These are phyloP conservation scores for Russula sp. DNA, from an alignment of 768 basidiomycete genomes.

Conservation along the genomic window DNA sequence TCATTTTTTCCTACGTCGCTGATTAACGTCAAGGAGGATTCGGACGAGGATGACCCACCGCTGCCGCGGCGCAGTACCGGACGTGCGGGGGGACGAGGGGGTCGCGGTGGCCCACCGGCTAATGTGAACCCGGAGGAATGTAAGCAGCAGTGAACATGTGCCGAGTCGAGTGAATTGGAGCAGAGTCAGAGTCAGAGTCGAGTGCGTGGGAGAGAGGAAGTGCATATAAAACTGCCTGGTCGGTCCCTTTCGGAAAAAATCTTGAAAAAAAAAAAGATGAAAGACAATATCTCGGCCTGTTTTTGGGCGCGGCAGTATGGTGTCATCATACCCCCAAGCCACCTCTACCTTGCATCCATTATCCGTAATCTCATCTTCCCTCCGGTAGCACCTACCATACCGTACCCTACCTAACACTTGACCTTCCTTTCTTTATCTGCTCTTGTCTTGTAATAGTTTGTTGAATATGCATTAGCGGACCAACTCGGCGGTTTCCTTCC, in stretches of 20 bases:
- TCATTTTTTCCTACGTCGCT: conserved; percentile 4
- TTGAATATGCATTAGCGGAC: too few relatives aligned
- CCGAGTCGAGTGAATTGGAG: background rate
- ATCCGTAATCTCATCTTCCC: background rate
- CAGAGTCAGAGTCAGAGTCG: background rate
- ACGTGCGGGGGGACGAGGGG: conserved; percentile 39
- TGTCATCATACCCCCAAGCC: conserved; percentile 5
- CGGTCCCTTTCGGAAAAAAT: background rate
- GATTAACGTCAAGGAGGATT: conserved; percentile 39
- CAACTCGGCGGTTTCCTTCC: too few relatives aligned
- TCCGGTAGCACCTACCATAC: background rate
- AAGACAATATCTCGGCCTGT: background rate
- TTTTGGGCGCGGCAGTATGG: conserved; percentile 1
- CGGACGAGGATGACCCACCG: conserved; percentile 62
- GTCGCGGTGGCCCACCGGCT: conserved; percentile 33
- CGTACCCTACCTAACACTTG: too few relatives aligned
- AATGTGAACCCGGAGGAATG: conserved; percentile 78
- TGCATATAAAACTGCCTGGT: background rate
- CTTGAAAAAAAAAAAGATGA: background rate
- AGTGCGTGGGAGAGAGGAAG: background rate
- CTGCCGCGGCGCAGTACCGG: conserved; percentile 39
- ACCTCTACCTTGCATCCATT: background rate
- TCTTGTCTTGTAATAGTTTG: too few relatives aligned
- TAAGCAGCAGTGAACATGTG: conserved; percentile 68
- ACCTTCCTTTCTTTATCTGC: too few relatives aligned